A percentile compares a stretch with the other conserved stretches of the same genome.
phyloP scores from a whole-genome alignment of 306 rosid genomes.

The Trifolium subterraneum region DNA sequence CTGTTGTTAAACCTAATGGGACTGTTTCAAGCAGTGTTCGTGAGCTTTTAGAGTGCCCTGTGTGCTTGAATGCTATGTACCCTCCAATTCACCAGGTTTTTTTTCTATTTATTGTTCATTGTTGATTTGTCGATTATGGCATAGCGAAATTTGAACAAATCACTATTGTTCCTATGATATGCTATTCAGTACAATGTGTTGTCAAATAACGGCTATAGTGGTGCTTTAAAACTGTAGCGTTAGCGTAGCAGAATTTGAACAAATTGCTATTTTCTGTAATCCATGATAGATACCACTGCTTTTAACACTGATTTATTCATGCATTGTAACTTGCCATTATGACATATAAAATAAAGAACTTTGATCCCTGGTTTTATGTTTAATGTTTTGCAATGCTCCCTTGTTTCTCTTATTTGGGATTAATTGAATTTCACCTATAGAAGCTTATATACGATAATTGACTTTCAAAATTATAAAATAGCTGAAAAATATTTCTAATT shows the following conservation, averaged over 20 bases:
- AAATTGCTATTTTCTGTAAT: too few species aligned
- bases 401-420: background rate
- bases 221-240: background rate
- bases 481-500: background rate
- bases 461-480: background rate
- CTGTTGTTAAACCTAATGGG: constrained; percentile 60
- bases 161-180: too few species aligned
- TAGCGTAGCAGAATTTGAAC: background rate
- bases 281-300: too few species aligned
- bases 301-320: background rate
- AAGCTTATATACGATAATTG: background rate
- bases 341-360: too few species aligned
- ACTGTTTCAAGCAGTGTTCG: constrained; percentile 90
- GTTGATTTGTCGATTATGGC: background rate
- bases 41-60: constrained; percentile 96
- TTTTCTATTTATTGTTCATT: constrained; percentile 28
- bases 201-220: too few species aligned
- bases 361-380: background rate
- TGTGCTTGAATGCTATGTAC: constrained; percentile 93
- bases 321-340: constrained; percentile 3
- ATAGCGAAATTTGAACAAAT: too few species aligned
- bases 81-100: constrained; percentile 96
- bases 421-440: background rate
- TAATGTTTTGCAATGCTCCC: background rate
- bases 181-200: too few species aligned